phyloP scores from a whole-genome alignment of 148 eudicot species.

The Amaranthus cruentus region DNA sequence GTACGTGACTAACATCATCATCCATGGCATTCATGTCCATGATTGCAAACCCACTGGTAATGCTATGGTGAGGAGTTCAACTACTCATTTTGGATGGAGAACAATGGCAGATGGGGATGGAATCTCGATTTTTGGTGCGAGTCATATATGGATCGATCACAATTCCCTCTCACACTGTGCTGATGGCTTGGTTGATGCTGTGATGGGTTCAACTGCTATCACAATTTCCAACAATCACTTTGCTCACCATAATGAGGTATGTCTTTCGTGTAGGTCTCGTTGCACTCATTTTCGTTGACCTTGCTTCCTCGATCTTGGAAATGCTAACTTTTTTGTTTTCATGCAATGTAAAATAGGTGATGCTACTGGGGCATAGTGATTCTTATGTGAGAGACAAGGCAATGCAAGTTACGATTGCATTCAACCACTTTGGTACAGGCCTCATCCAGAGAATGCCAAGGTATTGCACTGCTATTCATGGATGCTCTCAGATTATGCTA shows the following conservation, averaged over 20 bases:
- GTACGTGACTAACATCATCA: slow-evolving; percentile 68
- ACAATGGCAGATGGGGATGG: slow-evolving; percentile 94
- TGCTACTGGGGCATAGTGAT: slow-evolving; percentile 87
- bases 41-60: slow-evolving; percentile 86
- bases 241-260: slow-evolving; percentile 87
- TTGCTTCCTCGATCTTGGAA: not conserved
- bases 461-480: slow-evolving; percentile 25
- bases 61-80: slow-evolving; percentile 84
- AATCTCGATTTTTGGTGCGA: slow-evolving; percentile 71
- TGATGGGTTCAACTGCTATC: slow-evolving; percentile 89
- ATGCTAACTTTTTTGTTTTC: not conserved
- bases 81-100: slow-evolving; percentile 77
- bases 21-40: slow-evolving; percentile 80
- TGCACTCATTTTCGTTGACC: not conserved
- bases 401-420: slow-evolving; percentile 93
- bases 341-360: slow-evolving; percentile 46
- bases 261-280: not conserved
- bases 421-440: slow-evolving; percentile 91
- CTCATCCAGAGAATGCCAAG: slow-evolving; percentile 96
- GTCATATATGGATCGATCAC: slow-evolving; percentile 88
- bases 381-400: slow-evolving; percentile 60
- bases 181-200: slow-evolving; percentile 87
- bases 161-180: slow-evolving; percentile 79
- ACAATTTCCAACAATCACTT: slow-evolving; percentile 86
- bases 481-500: not conserved